Percentiles rank a stretch among this genome's conserved stretches.
These are phyloP conservation scores for Boehmeria nivea DNA, from an alignment of 306 rosid species.

Conservation along the genomic window DNA sequence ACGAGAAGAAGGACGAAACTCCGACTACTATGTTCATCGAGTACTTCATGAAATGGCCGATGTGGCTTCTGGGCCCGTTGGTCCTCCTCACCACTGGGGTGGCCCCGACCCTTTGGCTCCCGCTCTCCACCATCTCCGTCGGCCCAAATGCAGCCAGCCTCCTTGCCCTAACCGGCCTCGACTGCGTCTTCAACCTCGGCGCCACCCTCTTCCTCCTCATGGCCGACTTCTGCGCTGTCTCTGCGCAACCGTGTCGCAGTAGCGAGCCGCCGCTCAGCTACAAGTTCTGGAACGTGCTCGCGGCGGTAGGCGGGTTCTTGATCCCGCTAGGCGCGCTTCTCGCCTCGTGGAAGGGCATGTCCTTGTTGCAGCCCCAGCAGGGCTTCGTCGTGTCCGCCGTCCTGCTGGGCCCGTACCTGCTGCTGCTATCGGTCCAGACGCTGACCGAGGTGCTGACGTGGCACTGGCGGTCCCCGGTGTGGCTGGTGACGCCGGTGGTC, in stretches of 20 bases:
- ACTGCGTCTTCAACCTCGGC: conserved; percentile 79
- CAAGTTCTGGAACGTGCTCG: conserved; percentile 83
- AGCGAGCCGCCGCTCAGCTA: conserved; percentile 84
- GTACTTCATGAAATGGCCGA: conserved; percentile 77
- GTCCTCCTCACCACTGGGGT: conserved; percentile 73
- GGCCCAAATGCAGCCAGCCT: conserved; percentile 85
- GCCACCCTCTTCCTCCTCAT: conserved; percentile 92
- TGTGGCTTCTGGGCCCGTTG: conserved; percentile 91
- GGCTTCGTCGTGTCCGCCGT: conserved; percentile 57
- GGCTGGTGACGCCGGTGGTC: conserved; percentile 87
- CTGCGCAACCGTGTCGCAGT: conserved; percentile 39
- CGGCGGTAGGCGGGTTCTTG: conserved; percentile 56
- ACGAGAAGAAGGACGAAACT: conserved; percentile 38
- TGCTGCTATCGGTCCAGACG: conserved; percentile 68
- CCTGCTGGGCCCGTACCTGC: conserved; percentile 71
- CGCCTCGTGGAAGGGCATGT: conserved; percentile 63
- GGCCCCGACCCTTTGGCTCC: conserved; percentile 91
- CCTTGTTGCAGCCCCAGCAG: conserved; percentile 63
- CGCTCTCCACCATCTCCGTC: conserved; percentile 65
- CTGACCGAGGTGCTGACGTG: conserved; percentile 83
- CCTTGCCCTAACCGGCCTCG: conserved; percentile 83
- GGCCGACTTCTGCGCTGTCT: conserved; percentile 74
- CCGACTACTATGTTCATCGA: too few species aligned
- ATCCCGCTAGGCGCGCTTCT: conserved; percentile 51
- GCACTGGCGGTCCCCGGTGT: conserved; percentile 95